A percentile compares a stretch with the other conserved stretches of the same genome.
These are phyloP conservation scores for Psilocybe cyanescens DNA, from an alignment of 768 basidiomycete species.

Conservation along the genomic window DNA sequence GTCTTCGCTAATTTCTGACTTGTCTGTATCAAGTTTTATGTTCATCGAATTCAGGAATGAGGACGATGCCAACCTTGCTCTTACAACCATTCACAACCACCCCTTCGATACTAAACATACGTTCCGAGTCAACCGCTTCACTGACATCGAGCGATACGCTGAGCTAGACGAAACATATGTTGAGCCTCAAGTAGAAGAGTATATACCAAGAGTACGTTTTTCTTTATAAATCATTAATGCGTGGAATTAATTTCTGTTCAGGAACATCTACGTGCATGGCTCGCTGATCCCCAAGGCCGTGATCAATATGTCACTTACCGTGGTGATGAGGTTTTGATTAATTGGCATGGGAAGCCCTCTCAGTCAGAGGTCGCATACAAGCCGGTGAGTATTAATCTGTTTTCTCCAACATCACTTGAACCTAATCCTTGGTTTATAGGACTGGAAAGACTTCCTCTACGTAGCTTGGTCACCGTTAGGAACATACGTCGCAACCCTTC, in stretches of 20 bases:
- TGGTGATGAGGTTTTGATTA: conserved; percentile 87
- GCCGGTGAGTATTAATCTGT: conserved; percentile 53
- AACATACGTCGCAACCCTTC: conserved; percentile 92
- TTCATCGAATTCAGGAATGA: conserved; percentile 79
- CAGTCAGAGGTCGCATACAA: conserved; percentile 83
- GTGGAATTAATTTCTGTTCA: conserved; percentile 32
- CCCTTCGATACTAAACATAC: conserved; percentile 88
- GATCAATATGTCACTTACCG: conserved; percentile 97
- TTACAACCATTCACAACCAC: conserved; percentile 71
- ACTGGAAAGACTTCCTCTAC: conserved; percentile 95
- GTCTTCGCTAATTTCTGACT: conserved; percentile 7
- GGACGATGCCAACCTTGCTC: conserved; percentile 72
- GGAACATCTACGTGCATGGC: conserved; percentile 97
- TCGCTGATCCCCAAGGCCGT: conserved; percentile 88
- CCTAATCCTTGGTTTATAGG: conserved; percentile 45
- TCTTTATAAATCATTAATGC: background rate
- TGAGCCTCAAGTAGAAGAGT: conserved; percentile 77
- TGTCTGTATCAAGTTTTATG: conserved; percentile 57
- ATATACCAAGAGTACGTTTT: conserved; percentile 65
- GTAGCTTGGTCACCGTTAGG: conserved; percentile 97
- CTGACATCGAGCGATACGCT: conserved; percentile 85
- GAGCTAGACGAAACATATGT: conserved; percentile 77
- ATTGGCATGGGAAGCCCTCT: conserved; percentile 93
- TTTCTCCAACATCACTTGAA: conserved; percentile 1
- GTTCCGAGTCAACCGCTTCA: conserved; percentile 85